Evolutionary conservation across 169 alveolate species (phyloP).

Genomic region (Plasmodium inui): DNA sequence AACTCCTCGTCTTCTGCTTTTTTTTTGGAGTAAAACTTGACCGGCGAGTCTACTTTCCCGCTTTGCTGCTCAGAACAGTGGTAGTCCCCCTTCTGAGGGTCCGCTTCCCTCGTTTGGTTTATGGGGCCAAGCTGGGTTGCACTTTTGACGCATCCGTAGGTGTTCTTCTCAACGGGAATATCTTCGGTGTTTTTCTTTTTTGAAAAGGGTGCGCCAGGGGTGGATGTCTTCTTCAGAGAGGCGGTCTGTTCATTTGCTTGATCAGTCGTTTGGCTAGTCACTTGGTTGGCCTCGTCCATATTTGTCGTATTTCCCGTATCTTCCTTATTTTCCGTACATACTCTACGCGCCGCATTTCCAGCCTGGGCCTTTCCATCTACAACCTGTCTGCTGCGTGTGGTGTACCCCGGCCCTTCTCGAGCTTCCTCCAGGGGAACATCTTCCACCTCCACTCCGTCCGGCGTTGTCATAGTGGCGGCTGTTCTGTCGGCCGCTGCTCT

Average conservation of each 20-base stretch:
- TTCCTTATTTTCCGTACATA: background rate
- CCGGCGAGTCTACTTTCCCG: background rate
- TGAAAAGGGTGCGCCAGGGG: background rate
- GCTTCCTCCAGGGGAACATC: background rate
- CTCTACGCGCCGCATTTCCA: background rate
- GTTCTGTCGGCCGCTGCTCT: too few relatives aligned
- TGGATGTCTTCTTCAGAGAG: background rate
- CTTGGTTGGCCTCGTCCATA: background rate
- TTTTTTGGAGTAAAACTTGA: conserved; percentile 9
- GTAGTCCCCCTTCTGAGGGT: background rate
- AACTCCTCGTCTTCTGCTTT: conserved; percentile 47
- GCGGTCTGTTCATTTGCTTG: background rate
- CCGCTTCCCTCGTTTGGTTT: background rate
- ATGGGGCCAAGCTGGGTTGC: background rate
- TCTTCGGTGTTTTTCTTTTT: background rate
- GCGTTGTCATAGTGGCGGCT: too few relatives aligned
- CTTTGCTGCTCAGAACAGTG: background rate
- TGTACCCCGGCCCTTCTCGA: background rate
- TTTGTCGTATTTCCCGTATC: too few relatives aligned
- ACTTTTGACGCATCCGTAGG: background rate
- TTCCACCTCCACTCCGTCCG: background rate
- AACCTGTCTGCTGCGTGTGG: background rate
- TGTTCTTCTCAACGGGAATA: background rate
- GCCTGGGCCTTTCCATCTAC: background rate
- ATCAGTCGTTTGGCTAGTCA: background rate